Percentiles rank a stretch among this genome's conserved stretches.
These are phyloP conservation scores for Diaporthe longicolla DNA, from an alignment of 2,329 filamentous ascomycete genomes.

Conservation along the genomic window DNA sequence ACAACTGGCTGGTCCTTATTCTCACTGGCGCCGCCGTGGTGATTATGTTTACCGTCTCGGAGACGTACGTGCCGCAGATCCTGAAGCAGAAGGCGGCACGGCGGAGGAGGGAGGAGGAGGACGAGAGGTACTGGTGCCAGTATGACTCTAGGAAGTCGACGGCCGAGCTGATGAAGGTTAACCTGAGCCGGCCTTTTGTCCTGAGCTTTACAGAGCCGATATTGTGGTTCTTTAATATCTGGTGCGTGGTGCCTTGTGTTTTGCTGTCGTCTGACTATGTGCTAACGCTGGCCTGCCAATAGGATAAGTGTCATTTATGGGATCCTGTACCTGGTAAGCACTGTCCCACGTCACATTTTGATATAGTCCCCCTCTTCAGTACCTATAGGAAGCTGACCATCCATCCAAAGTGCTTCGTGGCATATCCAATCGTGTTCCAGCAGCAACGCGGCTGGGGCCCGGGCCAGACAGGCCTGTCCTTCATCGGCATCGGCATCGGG, in stretches of 20 bases:
- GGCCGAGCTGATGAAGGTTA: conserved; percentile 78
- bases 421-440: conserved; percentile 88
- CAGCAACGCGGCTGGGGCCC: conserved; percentile 82
- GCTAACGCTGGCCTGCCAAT: conserved; percentile 1
- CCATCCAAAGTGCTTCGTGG: conserved; percentile 77
- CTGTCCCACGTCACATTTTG: background rate
- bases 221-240: conserved; percentile 75
- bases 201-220: conserved; percentile 88
- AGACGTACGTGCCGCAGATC: conserved; percentile 83
- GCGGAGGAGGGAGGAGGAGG: conserved; percentile 76
- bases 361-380: no score
- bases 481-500: conserved; percentile 78
- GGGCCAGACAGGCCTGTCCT: conserved; percentile 82
- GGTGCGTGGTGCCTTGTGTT: conserved; percentile 59
- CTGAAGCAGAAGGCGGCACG: conserved; percentile 76
- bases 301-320: conserved; percentile 88
- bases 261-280: background rate
- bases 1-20: conserved; percentile 85
- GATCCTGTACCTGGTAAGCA: conserved; percentile 66
- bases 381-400: background rate
- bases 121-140: conserved; percentile 81
- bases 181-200: conserved; percentile 82
- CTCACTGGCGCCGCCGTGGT: conserved; percentile 73
- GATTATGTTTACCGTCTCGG: conserved; percentile 73
- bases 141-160: conserved; percentile 79